Evolutionary conservation across 768 basidiomycete species (phyloP).

Genomic region (Coprinopsis strossmayeri): DNA sequence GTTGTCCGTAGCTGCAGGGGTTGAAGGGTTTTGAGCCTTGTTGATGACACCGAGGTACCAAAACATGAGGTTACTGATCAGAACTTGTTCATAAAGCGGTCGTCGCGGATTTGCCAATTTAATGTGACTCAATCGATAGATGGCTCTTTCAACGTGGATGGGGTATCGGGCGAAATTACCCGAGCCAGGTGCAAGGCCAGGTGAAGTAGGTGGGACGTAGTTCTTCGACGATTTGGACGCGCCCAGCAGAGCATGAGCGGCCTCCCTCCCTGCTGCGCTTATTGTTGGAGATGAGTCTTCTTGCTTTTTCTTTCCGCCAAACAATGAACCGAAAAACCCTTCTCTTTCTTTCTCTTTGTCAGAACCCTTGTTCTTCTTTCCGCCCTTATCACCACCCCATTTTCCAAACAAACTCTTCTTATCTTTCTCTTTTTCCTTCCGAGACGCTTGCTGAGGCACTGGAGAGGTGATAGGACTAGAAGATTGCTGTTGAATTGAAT

Average conservation of each 20-base stretch:
- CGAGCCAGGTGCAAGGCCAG: conserved; percentile 38
- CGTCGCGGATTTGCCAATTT: conserved; percentile 96
- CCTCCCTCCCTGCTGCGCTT: conserved; percentile 66
- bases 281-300: conserved; percentile 40
- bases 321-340: conserved; percentile 91
- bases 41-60: conserved; percentile 99
- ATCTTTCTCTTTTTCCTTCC: conserved; percentile 64
- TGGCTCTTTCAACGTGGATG: conserved; percentile 97
- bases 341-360: conserved; percentile 64
- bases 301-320: conserved; percentile 85
- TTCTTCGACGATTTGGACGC: conserved; percentile 75
- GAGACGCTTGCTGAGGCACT: conserved; percentile 27
- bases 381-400: conserved; percentile 61
- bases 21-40: conserved; percentile 65
- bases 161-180: conserved; percentile 78
- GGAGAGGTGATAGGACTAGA: conserved; percentile 20
- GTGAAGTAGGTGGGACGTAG: conserved; percentile 50
- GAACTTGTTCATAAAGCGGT: conserved; percentile 93
- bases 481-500: conserved; percentile 23
- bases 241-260: conserved; percentile 82
- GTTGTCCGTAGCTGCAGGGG: conserved; percentile 26
- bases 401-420: conserved; percentile 63
- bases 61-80: conserved; percentile 94
- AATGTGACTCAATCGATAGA: conserved; percentile 96
- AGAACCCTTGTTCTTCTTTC: conserved; percentile 41